These are phyloP conservation scores for Tirmania nivea DNA, from an alignment of 495 filamentous ascomycete species.

Conservation along the genomic window DNA sequence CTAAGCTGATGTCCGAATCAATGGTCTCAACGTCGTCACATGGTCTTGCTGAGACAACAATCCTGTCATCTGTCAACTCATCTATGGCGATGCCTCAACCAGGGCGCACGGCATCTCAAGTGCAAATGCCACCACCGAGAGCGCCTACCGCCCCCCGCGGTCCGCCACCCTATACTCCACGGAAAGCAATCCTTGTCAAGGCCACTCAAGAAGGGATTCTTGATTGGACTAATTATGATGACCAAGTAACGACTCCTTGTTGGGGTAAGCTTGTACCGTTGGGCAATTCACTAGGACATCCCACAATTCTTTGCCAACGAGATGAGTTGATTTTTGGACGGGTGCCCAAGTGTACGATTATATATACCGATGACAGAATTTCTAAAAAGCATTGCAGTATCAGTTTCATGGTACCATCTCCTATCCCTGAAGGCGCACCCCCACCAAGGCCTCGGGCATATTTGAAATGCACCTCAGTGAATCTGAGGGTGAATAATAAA, in stretches of 20 bases:
- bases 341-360: constrained; percentile 3
- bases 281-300: constrained; percentile 1
- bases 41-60: too few relatives aligned
- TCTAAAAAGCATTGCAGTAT: constrained; percentile 10
- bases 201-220: not conserved
- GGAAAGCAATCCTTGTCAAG: not conserved
- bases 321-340: constrained; percentile 10
- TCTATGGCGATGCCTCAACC: too few relatives aligned
- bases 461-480: too few relatives aligned
- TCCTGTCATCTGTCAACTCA: too few relatives aligned
- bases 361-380: constrained; percentile 7
- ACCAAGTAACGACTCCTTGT: constrained; percentile 5
- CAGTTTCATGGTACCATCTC: too few relatives aligned
- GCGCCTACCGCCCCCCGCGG: not conserved
- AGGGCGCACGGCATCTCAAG: not conserved
- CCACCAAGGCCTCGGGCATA: too few relatives aligned
- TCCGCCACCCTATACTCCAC: not conserved
- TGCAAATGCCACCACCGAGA: not conserved
- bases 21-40: too few relatives aligned
- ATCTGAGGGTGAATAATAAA: too few relatives aligned
- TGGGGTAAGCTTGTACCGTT: constrained; percentile 15
- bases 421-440: too few relatives aligned
- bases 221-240: not conserved
- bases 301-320: constrained; percentile 5
- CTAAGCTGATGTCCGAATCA: too few relatives aligned